Evolutionary conservation across 768 basidiomycete species (phyloP), one percentile per base, ranked within the genome.

Genomic region (Collybia mongolica): DNA sequence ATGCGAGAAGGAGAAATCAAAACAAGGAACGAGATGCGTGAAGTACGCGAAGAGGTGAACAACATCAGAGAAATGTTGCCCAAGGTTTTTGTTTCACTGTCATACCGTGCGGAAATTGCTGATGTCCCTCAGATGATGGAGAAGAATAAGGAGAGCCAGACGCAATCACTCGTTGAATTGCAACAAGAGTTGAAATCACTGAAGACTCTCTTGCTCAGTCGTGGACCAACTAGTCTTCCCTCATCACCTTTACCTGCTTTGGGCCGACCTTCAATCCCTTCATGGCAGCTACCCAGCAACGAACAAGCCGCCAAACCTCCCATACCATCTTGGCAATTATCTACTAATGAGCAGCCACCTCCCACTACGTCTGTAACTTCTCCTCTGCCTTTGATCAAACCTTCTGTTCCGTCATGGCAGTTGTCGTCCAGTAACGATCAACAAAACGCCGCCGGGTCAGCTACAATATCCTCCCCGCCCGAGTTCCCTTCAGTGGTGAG

Each of bases 141-240:
- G 49, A 94, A 91, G 71, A 91, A 88, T 64, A 90, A 93, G 64
- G 87, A 92, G 48, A 78, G 81, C 12, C 93, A 97, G 67, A 79
- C 82, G 18, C 83, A 88, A 52, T 90, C 93, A 1, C 75, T 98
- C 12, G 71, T 78, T 46, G 96, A 98, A 59, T 76, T 98, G 11
- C 94, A 97, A 59, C 86, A 93, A 57, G 96, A 98, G 63, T 79
- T 98, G 60, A 93, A 94, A 62, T 98, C 95, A 0, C 74, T 98
- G 53, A 98, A 98, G 66, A 84, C 94, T 0, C 77, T 98, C 20
- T 72, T 98, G 6, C 76, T 95, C 6, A 90, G 83, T 55, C 83
- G 89, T 28, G 82, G 87, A 5, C 73, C 86, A 5, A 66, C 68
- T 17, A 60, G 72, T 54, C 72, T 76, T 18, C 72, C 81, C 23